A percentile compares a stretch with the other conserved stretches of the same genome.
Evolutionary conservation across 371 early-diverging fungal species (phyloP).

Genomic region (Mucor mucedo): DNA sequence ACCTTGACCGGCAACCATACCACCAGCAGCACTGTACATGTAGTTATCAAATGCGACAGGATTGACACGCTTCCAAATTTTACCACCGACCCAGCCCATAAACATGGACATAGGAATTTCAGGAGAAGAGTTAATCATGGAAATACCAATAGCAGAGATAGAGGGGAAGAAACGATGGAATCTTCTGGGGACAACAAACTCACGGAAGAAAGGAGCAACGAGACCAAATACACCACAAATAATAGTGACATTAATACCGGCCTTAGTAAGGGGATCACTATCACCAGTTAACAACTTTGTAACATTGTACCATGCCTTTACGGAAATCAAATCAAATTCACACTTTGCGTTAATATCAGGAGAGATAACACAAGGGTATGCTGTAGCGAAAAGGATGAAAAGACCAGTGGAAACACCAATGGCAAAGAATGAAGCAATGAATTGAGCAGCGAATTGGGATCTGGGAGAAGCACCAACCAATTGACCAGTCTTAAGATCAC

Average conservation of each 20-base stretch:
- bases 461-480: constrained; percentile 64
- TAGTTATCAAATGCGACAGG: constrained; percentile 51
- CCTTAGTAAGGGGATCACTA: constrained; percentile 48
- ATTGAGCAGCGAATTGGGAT: constrained; percentile 69
- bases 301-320: constrained; percentile 67
- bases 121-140: constrained; percentile 67
- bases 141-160: constrained; percentile 71
- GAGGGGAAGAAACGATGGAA: constrained; percentile 65
- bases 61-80: constrained; percentile 58
- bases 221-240: constrained; percentile 55
- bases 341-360: constrained; percentile 33
- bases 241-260: constrained; percentile 54
- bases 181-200: constrained; percentile 57
- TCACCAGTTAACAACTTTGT: constrained; percentile 59
- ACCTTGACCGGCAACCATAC: constrained; percentile 80
- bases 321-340: constrained; percentile 64
- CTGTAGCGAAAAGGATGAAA: constrained; percentile 64
- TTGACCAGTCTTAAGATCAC: constrained; percentile 70
- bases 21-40: constrained; percentile 67
- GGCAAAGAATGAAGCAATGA: constrained; percentile 66
- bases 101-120: constrained; percentile 66
- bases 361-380: constrained; percentile 63
- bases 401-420: constrained; percentile 60
- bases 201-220: constrained; percentile 52
- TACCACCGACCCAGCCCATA: constrained; percentile 58